phyloP scores from a whole-genome alignment of 352 stramenopile species.

The Globisporangium alternatum region DNA sequence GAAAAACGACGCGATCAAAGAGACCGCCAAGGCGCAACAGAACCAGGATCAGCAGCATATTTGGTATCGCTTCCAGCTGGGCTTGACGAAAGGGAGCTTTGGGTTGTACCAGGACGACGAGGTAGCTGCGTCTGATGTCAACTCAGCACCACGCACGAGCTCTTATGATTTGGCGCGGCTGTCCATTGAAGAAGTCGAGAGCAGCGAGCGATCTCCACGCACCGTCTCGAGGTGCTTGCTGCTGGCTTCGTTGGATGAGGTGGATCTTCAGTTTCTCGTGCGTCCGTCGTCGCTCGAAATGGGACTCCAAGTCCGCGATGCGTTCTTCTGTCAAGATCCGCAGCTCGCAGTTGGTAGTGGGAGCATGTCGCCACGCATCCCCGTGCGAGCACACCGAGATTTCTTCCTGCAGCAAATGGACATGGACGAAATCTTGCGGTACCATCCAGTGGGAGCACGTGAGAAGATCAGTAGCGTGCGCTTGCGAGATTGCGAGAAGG shows the following conservation, averaged over 20 bases:
- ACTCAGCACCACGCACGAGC: constrained; percentile 10
- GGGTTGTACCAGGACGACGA: constrained; percentile 42
- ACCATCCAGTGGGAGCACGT: constrained; percentile 51
- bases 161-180: constrained; percentile 3
- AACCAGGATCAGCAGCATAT: constrained; percentile 59
- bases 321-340: constrained; percentile 52
- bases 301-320: constrained; percentile 63
- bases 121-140: constrained; percentile 13
- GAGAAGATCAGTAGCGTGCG: constrained; percentile 75
- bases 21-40: not conserved
- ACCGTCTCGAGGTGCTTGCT: constrained; percentile 10
- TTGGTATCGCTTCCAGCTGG: constrained; percentile 76
- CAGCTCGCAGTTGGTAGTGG: constrained; percentile 3
- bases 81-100: constrained; percentile 51
- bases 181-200: not conserved
- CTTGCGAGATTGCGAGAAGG: constrained; percentile 62
- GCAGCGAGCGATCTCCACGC: constrained; percentile 4
- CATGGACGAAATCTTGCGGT: constrained; percentile 64
- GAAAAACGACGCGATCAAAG: not conserved
- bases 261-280: constrained; percentile 73
- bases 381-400: constrained; percentile 19
- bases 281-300: constrained; percentile 63
- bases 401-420: constrained; percentile 77
- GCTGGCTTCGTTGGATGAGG: constrained; percentile 51
- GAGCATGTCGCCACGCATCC: not conserved